A percentile compares a stretch with the other conserved stretches of the same genome.
phyloP scores from a whole-genome alignment of 192 early-diverging fungal genomes.

The Lobulomyces angularis region DNA sequence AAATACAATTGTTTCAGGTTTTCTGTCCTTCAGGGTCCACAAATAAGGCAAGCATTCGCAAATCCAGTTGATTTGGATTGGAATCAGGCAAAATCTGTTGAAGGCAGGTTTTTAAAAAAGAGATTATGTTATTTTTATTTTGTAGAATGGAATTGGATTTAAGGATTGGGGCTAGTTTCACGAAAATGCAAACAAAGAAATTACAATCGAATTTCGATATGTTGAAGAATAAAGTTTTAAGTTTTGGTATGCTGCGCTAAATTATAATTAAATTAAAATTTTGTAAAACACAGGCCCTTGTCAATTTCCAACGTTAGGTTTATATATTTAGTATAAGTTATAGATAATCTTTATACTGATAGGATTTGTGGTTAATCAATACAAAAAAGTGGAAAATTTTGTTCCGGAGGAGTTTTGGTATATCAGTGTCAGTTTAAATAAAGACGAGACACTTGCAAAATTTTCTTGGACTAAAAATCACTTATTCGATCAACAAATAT shows the following conservation, averaged over 20 bases:
- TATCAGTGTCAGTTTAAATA: slow-evolving; percentile 48
- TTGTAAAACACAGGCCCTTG: slow-evolving; percentile 52
- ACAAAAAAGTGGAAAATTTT: slow-evolving; percentile 60
- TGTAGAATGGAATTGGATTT: slow-evolving; percentile 89
- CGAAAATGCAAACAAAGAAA: slow-evolving; percentile 74
- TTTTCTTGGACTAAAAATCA: slow-evolving; percentile 67
- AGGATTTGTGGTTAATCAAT: slow-evolving; percentile 84
- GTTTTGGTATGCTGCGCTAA: slow-evolving; percentile 5
- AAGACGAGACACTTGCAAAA: slow-evolving; percentile 29
- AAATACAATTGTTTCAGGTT: too few relatives aligned
- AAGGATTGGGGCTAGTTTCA: slow-evolving; percentile 81
- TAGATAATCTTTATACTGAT: slow-evolving; percentile 56
- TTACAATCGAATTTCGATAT: slow-evolving; percentile 43
- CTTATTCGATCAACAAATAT: slow-evolving; percentile 64
- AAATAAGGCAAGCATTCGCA: slow-evolving; percentile 49
- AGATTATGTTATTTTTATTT: too few relatives aligned
- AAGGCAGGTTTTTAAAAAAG: too few relatives aligned
- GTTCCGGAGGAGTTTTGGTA: slow-evolving; percentile 86
- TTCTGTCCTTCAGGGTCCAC: slow-evolving; percentile 71
- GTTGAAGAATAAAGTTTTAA: slow-evolving; percentile 18
- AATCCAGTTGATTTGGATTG: slow-evolving; percentile 63
- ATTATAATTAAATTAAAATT: not conserved
- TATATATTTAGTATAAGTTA: slow-evolving; percentile 58
- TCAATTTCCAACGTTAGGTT: slow-evolving; percentile 93
- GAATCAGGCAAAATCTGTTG: slow-evolving; percentile 64